Conservation (phyloP, 495 filamentous ascomycete genomes). For the Podospora fimiseda region DNA sequence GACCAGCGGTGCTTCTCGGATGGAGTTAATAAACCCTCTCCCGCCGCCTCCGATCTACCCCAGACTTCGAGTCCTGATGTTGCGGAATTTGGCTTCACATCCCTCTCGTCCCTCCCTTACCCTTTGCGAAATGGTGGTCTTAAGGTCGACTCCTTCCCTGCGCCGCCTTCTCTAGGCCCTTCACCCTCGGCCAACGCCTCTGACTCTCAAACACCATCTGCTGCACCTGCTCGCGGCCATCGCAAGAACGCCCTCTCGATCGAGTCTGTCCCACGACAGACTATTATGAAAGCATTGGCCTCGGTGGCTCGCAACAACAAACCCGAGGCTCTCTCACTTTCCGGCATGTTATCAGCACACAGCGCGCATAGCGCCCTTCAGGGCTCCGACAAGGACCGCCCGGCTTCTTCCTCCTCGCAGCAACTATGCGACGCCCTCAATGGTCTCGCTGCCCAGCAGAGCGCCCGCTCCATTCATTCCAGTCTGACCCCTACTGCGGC, state of each 20-base stretch:
- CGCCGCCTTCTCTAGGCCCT: slow-evolving; percentile 12
- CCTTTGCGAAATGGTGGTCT: slow-evolving; percentile 4
- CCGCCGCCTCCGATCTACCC: slow-evolving; percentile 18
- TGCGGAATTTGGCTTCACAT: background rate
- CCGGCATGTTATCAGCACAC: slow-evolving; percentile 44
- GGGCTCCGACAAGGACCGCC: slow-evolving; percentile 40
- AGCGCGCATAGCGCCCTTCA: slow-evolving; percentile 27
- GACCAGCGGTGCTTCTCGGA: slow-evolving; percentile 9
- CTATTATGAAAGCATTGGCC: slow-evolving; percentile 80
- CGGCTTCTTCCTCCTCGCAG: slow-evolving; percentile 48
- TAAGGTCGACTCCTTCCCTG: slow-evolving; percentile 2
- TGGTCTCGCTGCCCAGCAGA: slow-evolving; percentile 45
- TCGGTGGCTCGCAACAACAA: slow-evolving; percentile 61
- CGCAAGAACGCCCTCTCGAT: slow-evolving; percentile 58
- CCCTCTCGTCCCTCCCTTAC: background rate
- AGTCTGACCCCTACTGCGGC: slow-evolving; percentile 52
- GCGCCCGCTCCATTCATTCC: slow-evolving; percentile 26
- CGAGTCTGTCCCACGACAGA: slow-evolving; percentile 73
- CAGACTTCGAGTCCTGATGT: slow-evolving; percentile 17
- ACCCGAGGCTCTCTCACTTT: slow-evolving; percentile 49
- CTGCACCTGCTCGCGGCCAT: slow-evolving; percentile 31
- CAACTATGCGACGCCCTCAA: slow-evolving; percentile 61
- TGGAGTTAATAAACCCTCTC: slow-evolving; percentile 19
- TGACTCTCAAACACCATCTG: slow-evolving; percentile 5
- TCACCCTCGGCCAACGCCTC: slow-evolving; percentile 1